These are phyloP conservation scores for Xylariaceae sp. DNA, from an alignment of 2,329 filamentous ascomycete genomes.

Conservation along the genomic window DNA sequence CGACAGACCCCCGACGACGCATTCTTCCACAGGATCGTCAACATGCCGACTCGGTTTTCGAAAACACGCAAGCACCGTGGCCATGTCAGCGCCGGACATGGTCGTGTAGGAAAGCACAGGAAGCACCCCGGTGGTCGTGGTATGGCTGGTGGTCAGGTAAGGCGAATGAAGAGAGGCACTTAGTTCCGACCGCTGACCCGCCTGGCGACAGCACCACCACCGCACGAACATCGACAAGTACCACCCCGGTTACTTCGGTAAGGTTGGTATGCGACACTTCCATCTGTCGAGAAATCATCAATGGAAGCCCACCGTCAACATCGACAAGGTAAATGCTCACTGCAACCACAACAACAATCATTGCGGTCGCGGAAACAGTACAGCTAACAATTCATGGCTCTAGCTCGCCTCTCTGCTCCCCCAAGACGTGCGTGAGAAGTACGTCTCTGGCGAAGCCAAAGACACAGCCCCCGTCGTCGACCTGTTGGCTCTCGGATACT, in stretches of 20 bases:
- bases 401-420: constrained; percentile 96
- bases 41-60: constrained; percentile 23
- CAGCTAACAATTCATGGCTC: constrained; percentile 10
- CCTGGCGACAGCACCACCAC: constrained; percentile 88
- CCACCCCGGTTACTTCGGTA: constrained; percentile 98
- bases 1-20: constrained; percentile 18
- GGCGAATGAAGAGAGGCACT: background rate
- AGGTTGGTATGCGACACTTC: constrained; percentile 95
- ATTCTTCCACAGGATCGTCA: constrained; percentile 15
- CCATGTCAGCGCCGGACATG: constrained; percentile 97
- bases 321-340: constrained; percentile 73
- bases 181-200: constrained; percentile 2
- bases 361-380: background rate
- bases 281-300: constrained; percentile 93
- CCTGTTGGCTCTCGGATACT: constrained; percentile 94
- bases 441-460: constrained; percentile 73
- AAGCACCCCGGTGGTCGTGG: constrained; percentile 82
- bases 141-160: constrained; percentile 54
- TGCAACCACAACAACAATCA: background rate
- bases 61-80: constrained; percentile 57
- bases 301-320: constrained; percentile 98
- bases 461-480: constrained; percentile 97
- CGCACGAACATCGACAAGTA: constrained; percentile 80
- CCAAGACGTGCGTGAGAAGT: constrained; percentile 86
- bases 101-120: constrained; percentile 98